Percentiles rank a stretch among this genome's conserved stretches.
Evolutionary conservation across 306 rosid species (phyloP).

Genomic region (Begonia peltatifolia): DNA sequence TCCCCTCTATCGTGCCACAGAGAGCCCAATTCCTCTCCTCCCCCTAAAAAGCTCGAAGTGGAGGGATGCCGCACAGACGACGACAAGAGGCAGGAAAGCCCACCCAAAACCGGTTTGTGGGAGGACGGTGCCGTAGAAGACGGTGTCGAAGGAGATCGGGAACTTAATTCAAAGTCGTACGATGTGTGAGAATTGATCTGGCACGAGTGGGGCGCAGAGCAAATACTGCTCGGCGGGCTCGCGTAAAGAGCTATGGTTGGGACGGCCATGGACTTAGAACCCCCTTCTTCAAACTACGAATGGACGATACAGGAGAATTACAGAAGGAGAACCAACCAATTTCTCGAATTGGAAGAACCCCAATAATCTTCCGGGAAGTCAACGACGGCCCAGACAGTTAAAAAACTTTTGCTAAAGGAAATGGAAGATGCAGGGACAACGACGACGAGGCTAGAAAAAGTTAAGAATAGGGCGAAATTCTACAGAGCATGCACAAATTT

Average conservation of each 20-base stretch:
- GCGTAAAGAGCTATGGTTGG: conserved; percentile 80
- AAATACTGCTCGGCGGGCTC: conserved; percentile 76
- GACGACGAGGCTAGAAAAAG: too few relatives aligned
- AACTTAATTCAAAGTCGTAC: conserved; percentile 58
- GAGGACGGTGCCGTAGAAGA: conserved; percentile 51
- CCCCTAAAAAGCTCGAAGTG: conserved; percentile 34
- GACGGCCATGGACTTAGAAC: conserved; percentile 40
- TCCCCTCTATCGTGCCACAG: conserved; percentile 43
- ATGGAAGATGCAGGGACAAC: too few relatives aligned
- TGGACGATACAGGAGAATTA: neutral
- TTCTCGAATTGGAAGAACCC: too few relatives aligned
- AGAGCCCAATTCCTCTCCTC: conserved; percentile 50
- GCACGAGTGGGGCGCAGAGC: conserved; percentile 70
- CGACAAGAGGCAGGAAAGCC: conserved; percentile 67
- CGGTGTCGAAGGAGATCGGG: conserved; percentile 54
- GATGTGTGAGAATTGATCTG: conserved; percentile 53
- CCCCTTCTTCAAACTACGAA: neutral
- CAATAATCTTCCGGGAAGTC: too few relatives aligned
- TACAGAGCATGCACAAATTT: too few relatives aligned
- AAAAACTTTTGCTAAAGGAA: too few relatives aligned
- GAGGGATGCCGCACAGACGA: conserved; percentile 37
- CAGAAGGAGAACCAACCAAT: too few relatives aligned
- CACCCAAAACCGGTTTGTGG: conserved; percentile 59
- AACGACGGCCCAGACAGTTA: too few relatives aligned
- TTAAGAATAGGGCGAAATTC: too few relatives aligned